Evolutionary conservation across 2,329 filamentous ascomycete species (phyloP).

Genomic region (Hypoxylon sp.): DNA sequence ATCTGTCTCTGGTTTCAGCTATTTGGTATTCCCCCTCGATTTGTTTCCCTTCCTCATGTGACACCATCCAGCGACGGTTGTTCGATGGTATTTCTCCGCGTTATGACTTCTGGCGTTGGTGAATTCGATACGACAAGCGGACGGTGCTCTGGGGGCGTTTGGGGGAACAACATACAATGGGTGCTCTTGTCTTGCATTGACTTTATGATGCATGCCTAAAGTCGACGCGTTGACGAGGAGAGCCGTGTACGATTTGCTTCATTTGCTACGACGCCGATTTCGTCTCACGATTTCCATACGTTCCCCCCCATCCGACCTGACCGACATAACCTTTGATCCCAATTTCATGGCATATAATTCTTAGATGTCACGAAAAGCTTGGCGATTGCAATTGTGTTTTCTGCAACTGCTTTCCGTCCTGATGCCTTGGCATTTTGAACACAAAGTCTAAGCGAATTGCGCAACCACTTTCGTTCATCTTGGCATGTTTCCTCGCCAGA

Average conservation of each 20-base stretch:
- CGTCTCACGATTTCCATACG: slow-evolving; percentile 48
- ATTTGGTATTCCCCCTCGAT: slow-evolving; percentile 46
- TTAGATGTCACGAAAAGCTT: slow-evolving; percentile 36
- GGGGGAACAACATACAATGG: slow-evolving; percentile 37
- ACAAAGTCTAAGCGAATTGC: slow-evolving; percentile 20
- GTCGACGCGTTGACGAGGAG: slow-evolving; percentile 46
- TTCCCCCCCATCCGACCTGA: slow-evolving; percentile 39
- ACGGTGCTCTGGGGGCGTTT: slow-evolving; percentile 33
- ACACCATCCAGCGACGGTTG: slow-evolving; percentile 28
- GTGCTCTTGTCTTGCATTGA: slow-evolving; percentile 47
- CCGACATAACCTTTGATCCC: slow-evolving; percentile 35
- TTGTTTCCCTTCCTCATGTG: slow-evolving; percentile 34
- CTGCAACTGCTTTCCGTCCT: slow-evolving; percentile 29
- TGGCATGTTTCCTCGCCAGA: slow-evolving; percentile 45
- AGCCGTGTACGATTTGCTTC: slow-evolving; percentile 47
- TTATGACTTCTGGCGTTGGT: slow-evolving; percentile 42
- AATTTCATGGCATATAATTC: slow-evolving; percentile 47
- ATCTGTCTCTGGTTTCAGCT: slow-evolving; percentile 53
- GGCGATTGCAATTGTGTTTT: slow-evolving; percentile 35
- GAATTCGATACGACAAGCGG: slow-evolving; percentile 38
- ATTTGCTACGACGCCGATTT: slow-evolving; percentile 49
- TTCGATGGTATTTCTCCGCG: slow-evolving; percentile 35
- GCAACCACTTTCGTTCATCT: slow-evolving; percentile 25
- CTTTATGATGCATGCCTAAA: slow-evolving; percentile 50
- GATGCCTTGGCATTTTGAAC: slow-evolving; percentile 32